phyloP scores from a whole-genome alignment of 2,329 filamentous ascomycete species.

The Neoscytalidium dimidiatum region DNA sequence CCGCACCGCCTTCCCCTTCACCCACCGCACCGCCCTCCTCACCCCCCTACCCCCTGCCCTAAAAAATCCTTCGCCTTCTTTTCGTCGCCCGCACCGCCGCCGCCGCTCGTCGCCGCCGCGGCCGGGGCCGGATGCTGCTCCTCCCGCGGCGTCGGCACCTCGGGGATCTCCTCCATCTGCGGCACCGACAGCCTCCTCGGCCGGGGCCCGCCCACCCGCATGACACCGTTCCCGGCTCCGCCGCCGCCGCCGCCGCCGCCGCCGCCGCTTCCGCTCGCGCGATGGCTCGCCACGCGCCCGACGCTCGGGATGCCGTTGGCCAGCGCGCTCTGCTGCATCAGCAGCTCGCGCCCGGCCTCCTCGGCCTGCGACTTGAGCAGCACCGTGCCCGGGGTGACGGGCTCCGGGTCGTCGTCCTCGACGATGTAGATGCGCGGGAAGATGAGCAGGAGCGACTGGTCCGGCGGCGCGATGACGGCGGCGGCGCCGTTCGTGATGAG shows the following conservation, averaged over 20 bases:
- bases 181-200: background rate
- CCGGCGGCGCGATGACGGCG: background rate
- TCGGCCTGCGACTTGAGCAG: slow-evolving; percentile 2
- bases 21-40: slow-evolving; percentile 3
- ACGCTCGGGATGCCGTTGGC: background rate
- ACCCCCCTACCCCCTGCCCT: background rate
- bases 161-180: slow-evolving; percentile 4
- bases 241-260: background rate
- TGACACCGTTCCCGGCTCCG: background rate
- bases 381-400: background rate
- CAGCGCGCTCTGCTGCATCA: background rate
- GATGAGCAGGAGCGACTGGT: slow-evolving; percentile 9
- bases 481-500: background rate
- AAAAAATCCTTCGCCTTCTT: slow-evolving; percentile 12
- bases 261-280: background rate
- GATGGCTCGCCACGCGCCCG: background rate
- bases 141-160: slow-evolving; percentile 10
- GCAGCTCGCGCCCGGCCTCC: background rate
- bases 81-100: background rate
- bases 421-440: slow-evolving; percentile 17
- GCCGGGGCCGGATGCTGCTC: background rate
- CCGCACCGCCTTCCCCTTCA: background rate
- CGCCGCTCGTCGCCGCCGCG: background rate
- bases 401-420: slow-evolving; percentile 14
- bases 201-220: background rate